Evolutionary conservation across 2,329 filamentous ascomycete species (phyloP), one percentile per base, ranked within the genome.

Genomic region (Emmonsiellopsis sp.): DNA sequence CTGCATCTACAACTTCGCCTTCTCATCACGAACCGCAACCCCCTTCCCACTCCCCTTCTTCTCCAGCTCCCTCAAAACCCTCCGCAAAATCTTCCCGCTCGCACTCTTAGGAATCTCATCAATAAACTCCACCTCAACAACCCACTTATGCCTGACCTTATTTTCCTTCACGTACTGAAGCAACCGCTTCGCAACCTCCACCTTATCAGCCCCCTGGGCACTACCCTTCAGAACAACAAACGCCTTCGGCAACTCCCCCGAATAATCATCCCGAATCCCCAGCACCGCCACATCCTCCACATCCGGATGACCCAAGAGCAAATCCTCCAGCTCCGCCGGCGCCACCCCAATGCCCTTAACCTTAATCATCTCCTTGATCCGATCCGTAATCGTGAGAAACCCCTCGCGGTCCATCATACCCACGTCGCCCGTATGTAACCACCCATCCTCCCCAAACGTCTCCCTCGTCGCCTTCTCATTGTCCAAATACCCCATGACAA

Each of bases 321-420:
- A 61, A 58, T 84, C 80, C 61, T 86, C 82, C 0, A 86, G 70
- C 62, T 85, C 83, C 0, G 82, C 82, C 0, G 83, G 82, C 6
- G 82, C 79, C 7, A 84, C 79, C 5, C 76, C 77, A 41, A 60
- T 54, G 7, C 82, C 82, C 57, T 84, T 84, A 8, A 85, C 81
- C 63, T 85, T 85, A 66, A 85, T 82, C 73, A 85, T 79, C 65
- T 85, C 82, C 68, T 86, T 86, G 63, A 85, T 80, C 0, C 82
- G 74, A 60, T 85, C 82, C 1, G 75, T 72, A 35, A 82, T 78
- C 31, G 76, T 75, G 8, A 85, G 70, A 57, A 82, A 72, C 0
- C 79, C 81, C 54, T 65, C 61, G 2, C 64, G 58, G 48, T 75
- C 72, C 51, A 75, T 71, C 53, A 75, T 72, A 0, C 69, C 75